Evolutionary conservation across 129 eudicot species (phyloP).

Genomic region (Erigeron canadensis): DNA sequence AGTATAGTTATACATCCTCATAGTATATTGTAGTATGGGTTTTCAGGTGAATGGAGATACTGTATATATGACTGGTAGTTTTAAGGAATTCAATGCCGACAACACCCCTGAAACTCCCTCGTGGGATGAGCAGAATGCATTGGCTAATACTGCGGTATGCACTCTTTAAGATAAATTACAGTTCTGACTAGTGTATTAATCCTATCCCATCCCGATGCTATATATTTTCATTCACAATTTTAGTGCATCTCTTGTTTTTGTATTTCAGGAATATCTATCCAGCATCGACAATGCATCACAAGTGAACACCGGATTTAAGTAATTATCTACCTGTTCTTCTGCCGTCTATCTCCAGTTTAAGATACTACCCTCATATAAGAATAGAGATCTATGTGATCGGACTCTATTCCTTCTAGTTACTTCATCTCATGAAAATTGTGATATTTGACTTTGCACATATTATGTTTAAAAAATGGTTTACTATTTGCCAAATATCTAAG

Average conservation of each 20-base stretch:
- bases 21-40: not conserved
- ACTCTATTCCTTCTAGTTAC: not conserved
- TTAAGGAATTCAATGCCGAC: conserved; percentile 86
- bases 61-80: conserved; percentile 67
- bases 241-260: conserved; percentile 17
- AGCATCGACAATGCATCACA: conserved; percentile 52
- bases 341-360: not conserved
- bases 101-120: conserved; percentile 46
- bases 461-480: not conserved
- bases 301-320: conserved; percentile 59
- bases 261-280: conserved; percentile 73
- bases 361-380: conserved; percentile 10
- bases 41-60: conserved; percentile 92
- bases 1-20: not conserved
- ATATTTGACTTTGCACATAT: not conserved
- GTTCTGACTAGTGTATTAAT: not conserved
- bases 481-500: conserved; percentile 3
- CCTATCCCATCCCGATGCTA: not conserved
- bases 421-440: conserved; percentile 1
- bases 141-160: conserved; percentile 76
- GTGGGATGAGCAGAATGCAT: conserved; percentile 78
- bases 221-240: not conserved
- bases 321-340: conserved; percentile 27
- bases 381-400: not conserved
- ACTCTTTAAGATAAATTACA: conserved; percentile 3